phyloP scores from a whole-genome alignment of 768 basidiomycete species.

The Mycena amicta region DNA sequence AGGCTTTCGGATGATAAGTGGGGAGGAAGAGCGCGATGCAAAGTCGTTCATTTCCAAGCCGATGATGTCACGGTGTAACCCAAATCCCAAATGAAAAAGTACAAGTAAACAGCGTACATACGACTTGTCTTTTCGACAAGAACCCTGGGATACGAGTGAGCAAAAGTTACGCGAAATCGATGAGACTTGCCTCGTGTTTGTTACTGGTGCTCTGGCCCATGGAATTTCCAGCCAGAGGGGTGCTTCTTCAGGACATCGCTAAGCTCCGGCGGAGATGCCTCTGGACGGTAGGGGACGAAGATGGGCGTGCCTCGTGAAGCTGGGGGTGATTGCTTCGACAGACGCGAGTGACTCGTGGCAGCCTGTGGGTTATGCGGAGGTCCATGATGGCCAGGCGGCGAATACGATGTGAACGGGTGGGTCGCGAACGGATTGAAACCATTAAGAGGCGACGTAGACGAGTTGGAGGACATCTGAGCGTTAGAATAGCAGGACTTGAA shows the following conservation, averaged over 20 bases:
- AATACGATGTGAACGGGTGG: slow-evolving; percentile 22
- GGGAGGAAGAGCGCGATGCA: neutral
- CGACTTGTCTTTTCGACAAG: too few relatives aligned
- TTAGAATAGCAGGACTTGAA: neutral
- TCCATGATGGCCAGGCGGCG: slow-evolving; percentile 14
- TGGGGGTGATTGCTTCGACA: slow-evolving; percentile 8
- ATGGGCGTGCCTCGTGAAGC: slow-evolving; percentile 7
- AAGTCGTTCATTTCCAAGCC: neutral
- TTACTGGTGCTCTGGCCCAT: too few relatives aligned
- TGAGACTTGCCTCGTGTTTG: neutral
- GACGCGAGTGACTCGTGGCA: neutral
- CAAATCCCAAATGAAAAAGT: too few relatives aligned
- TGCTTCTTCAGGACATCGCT: slow-evolving; percentile 18
- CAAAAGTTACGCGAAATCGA: neutral
- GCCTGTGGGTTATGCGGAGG: slow-evolving; percentile 6
- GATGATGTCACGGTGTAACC: neutral
- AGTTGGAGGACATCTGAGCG: neutral
- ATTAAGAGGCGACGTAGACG: slow-evolving; percentile 13
- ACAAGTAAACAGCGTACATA: too few relatives aligned
- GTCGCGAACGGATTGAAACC: slow-evolving; percentile 22
- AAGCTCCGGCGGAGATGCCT: slow-evolving; percentile 13
- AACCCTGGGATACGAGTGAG: neutral
- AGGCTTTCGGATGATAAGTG: neutral
- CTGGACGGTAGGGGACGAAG: slow-evolving; percentile 19
- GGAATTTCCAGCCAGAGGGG: slow-evolving; percentile 10